A percentile compares a stretch with the other conserved stretches of the same genome.
phyloP scores from a whole-genome alignment of 2,329 filamentous ascomycete genomes.

The Neophaeococcomyces mojaviensis region DNA sequence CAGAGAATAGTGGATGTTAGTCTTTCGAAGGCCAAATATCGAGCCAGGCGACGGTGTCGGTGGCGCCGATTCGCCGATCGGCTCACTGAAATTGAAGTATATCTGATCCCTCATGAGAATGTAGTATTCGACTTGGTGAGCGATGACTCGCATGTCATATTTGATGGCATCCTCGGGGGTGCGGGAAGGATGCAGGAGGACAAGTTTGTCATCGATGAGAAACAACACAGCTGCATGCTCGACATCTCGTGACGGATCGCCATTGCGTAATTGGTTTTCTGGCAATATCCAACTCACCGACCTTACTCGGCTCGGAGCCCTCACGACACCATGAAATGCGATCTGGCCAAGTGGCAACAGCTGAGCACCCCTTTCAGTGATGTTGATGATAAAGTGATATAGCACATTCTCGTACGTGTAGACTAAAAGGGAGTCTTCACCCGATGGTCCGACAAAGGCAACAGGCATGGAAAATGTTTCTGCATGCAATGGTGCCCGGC shows the following conservation, averaged over 20 bases:
- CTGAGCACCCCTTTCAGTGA: slow-evolving; percentile 61
- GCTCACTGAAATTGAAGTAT: slow-evolving; percentile 40
- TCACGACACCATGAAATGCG: slow-evolving; percentile 90
- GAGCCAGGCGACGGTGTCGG: slow-evolving; percentile 43
- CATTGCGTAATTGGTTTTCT: slow-evolving; percentile 78
- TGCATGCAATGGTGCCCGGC: slow-evolving; percentile 64
- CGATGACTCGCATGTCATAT: slow-evolving; percentile 96
- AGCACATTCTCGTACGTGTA: slow-evolving; percentile 96
- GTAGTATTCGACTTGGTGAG: slow-evolving; percentile 94
- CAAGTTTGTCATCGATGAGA: slow-evolving; percentile 93
- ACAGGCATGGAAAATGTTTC: slow-evolving; percentile 76
- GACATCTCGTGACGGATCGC: slow-evolving; percentile 92
- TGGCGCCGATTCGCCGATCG: slow-evolving; percentile 41
- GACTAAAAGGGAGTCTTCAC: slow-evolving; percentile 87
- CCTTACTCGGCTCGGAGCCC: slow-evolving; percentile 84
- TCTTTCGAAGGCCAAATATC: slow-evolving; percentile 31
- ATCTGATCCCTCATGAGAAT: slow-evolving; percentile 81
- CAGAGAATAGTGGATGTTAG: slow-evolving; percentile 49
- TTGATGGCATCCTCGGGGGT: slow-evolving; percentile 79
- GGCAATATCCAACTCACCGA: slow-evolving; percentile 94
- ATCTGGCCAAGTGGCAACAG: slow-evolving; percentile 96
- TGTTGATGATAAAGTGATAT: slow-evolving; percentile 84
- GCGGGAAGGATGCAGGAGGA: slow-evolving; percentile 77
- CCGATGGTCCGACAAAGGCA: slow-evolving; percentile 81
- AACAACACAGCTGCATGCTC: slow-evolving; percentile 89